Evolutionary conservation across 2,329 filamentous ascomycete genomes (phyloP).

Genomic region (Alternaria ethzedia): DNA sequence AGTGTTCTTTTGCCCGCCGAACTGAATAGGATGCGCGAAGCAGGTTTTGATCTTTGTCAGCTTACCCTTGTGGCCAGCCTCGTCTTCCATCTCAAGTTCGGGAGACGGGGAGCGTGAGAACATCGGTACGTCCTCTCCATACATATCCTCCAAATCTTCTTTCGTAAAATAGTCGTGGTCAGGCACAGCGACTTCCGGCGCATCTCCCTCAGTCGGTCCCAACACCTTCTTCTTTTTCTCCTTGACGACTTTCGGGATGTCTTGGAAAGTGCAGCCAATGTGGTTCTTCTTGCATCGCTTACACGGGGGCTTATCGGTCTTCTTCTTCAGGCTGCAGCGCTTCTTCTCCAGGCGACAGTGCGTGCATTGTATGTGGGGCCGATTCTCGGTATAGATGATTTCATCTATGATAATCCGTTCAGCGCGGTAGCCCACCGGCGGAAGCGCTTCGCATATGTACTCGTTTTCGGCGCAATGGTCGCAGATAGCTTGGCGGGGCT

Average conservation of each 20-base stretch:
- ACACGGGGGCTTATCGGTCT: slow-evolving; percentile 40
- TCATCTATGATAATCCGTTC: slow-evolving; percentile 27
- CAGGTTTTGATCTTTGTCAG: slow-evolving; percentile 46
- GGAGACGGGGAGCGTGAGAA: slow-evolving; percentile 25
- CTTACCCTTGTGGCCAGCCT: slow-evolving; percentile 29
- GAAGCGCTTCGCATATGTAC: slow-evolving; percentile 19
- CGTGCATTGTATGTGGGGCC: slow-evolving; percentile 32
- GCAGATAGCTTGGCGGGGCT: slow-evolving; percentile 23
- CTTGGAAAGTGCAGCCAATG: slow-evolving; percentile 41
- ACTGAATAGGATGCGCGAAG: slow-evolving; percentile 52
- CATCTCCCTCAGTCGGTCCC: not conserved
- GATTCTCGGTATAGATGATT: slow-evolving; percentile 23
- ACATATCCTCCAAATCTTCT: slow-evolving; percentile 24
- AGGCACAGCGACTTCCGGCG: slow-evolving; percentile 7
- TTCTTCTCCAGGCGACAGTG: slow-evolving; percentile 36
- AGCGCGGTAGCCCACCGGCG: slow-evolving; percentile 24
- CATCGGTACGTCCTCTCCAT: slow-evolving; percentile 1
- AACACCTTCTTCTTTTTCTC: slow-evolving; percentile 12
- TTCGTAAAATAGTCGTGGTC: slow-evolving; percentile 14
- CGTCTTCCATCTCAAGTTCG: slow-evolving; percentile 36
- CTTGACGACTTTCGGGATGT: slow-evolving; percentile 11
- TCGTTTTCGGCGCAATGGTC: slow-evolving; percentile 24
- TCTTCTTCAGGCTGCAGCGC: slow-evolving; percentile 41
- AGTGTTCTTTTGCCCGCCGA: slow-evolving; percentile 22
- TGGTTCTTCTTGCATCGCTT: slow-evolving; percentile 35